phyloP scores from a whole-genome alignment of 441 rosid species.

The Gossypium lobatum region DNA sequence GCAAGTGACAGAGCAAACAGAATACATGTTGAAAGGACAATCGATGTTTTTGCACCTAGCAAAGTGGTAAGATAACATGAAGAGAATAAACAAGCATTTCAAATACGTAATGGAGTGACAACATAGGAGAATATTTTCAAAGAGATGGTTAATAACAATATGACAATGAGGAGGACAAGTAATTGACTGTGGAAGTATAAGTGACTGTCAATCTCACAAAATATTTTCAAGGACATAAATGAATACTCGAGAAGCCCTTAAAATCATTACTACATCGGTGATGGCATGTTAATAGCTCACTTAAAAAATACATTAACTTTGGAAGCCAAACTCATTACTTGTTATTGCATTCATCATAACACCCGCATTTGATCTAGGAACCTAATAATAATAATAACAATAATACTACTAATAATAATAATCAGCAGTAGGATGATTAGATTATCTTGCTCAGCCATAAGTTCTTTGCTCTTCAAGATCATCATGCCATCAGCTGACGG shows the following conservation, averaged over 20 bases:
- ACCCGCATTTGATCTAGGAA: not conserved
- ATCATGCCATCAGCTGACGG: not conserved
- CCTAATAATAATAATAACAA: not conserved
- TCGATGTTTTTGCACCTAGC: slow-evolving; percentile 61
- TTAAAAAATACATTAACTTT: not conserved
- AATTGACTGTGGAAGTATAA: not conserved
- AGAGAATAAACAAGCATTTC: slow-evolving; percentile 5
- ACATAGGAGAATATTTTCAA: not conserved
- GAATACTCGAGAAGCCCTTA: not conserved
- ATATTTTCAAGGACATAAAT: not conserved
- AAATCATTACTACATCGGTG: not conserved
- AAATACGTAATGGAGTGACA: not conserved
- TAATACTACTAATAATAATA: not conserved
- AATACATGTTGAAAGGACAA: slow-evolving; percentile 42
- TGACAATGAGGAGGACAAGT: not conserved
- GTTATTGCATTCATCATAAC: not conserved
- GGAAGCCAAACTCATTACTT: not conserved
- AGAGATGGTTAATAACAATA: not conserved
- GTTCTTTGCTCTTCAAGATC: not conserved
- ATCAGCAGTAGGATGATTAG: not conserved
- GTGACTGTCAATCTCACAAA: not conserved
- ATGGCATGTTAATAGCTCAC: not conserved
- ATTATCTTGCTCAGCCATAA: not conserved
- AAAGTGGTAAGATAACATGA: slow-evolving; percentile 14
- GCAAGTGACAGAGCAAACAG: slow-evolving; percentile 52